These are phyloP conservation scores for Alternaria sp. DNA, from an alignment of 2,329 filamentous ascomycete genomes.

Conservation along the genomic window DNA sequence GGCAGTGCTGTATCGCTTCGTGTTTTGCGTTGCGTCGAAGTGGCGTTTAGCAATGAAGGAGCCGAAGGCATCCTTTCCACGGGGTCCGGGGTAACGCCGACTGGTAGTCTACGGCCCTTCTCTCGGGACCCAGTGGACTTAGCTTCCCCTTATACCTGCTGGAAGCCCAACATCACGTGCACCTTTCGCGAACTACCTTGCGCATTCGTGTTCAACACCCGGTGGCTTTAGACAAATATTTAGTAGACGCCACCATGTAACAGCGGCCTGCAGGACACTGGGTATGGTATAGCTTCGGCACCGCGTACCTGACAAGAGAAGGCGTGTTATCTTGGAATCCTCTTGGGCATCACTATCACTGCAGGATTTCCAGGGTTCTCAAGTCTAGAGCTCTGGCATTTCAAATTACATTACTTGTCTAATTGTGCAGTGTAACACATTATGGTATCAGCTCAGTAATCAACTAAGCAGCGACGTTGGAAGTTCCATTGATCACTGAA, in stretches of 20 bases:
- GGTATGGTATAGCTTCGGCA: not conserved
- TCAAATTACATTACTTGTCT: constrained; percentile 5
- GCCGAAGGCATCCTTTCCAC: not conserved
- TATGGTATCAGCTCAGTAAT: not conserved
- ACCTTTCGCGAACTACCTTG: not conserved
- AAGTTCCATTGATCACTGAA: not conserved
- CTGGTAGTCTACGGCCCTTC: not conserved
- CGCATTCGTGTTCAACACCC: not conserved
- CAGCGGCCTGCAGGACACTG: not conserved
- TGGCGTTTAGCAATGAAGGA: constrained; percentile 4
- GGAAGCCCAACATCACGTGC: not conserved
- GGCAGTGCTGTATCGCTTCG: constrained; percentile 6
- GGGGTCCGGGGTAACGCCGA: not conserved
- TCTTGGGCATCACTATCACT: not conserved
- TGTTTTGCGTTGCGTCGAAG: constrained; percentile 2
- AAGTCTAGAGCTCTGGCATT: not conserved
- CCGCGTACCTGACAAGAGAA: not conserved
- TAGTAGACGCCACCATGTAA: constrained; percentile 1
- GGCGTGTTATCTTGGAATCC: not conserved
- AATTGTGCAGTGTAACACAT: not conserved
- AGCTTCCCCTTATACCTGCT: not conserved
- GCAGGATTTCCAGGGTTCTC: not conserved
- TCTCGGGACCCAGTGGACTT: not conserved
- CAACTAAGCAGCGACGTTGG: not conserved
- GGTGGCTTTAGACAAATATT: not conserved